These are phyloP conservation scores for Fusarium metavorans DNA, from an alignment of 2,329 filamentous ascomycete genomes.

Conservation along the genomic window DNA sequence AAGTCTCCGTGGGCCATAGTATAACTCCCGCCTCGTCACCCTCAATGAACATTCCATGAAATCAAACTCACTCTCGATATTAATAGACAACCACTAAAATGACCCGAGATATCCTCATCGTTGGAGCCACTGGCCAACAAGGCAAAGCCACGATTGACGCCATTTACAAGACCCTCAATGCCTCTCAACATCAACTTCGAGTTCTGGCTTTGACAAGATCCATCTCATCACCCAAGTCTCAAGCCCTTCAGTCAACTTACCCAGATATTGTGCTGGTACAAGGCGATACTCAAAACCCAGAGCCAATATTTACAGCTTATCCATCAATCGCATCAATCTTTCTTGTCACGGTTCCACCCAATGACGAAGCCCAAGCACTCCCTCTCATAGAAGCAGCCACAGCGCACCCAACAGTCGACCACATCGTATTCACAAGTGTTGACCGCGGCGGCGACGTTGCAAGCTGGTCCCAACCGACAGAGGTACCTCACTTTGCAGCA, in stretches of 20 bases:
- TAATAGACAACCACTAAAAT: not conserved
- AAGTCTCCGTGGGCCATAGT: slow-evolving; percentile 13
- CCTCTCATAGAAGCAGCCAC: slow-evolving; percentile 43
- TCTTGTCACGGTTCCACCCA: slow-evolving; percentile 43
- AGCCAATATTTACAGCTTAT: slow-evolving; percentile 33
- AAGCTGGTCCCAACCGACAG: slow-evolving; percentile 29
- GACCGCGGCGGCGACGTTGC: slow-evolving; percentile 22
- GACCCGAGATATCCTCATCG: slow-evolving; percentile 20
- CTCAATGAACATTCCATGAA: not conserved
- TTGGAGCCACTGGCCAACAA: slow-evolving; percentile 35
- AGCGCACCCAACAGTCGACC: slow-evolving; percentile 20
- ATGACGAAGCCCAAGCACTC: slow-evolving; percentile 40
- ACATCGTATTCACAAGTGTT: slow-evolving; percentile 34
- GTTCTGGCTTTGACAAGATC: slow-evolving; percentile 25
- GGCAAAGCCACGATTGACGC: slow-evolving; percentile 28
- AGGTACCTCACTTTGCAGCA: slow-evolving; percentile 33
- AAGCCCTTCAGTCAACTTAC: not conserved
- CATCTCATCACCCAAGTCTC: not conserved
- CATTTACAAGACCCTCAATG: not conserved
- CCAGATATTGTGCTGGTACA: slow-evolving; percentile 21
- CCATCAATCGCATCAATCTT: slow-evolving; percentile 41
- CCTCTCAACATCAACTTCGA: not conserved
- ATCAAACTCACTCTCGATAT: not conserved
- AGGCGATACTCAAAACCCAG: slow-evolving; percentile 12
- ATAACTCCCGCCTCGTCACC: not conserved